Evolutionary conservation across 805 yeast genomes (phyloP).

Genomic region (Saccharomycopsis sp.): DNA sequence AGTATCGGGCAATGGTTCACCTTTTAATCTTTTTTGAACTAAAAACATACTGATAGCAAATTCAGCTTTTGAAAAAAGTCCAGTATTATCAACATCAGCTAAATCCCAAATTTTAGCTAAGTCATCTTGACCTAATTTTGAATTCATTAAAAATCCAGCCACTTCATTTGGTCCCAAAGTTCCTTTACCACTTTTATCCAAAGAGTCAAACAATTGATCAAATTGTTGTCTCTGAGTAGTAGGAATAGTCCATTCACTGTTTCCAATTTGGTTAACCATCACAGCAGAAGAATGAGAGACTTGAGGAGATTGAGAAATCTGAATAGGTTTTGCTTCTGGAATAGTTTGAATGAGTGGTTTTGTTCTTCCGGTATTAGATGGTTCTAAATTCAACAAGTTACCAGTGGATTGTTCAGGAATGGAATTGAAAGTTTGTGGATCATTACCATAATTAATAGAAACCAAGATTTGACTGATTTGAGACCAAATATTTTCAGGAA

Average conservation of each 20-base stretch:
- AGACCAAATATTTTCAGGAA: conserved; percentile 36
- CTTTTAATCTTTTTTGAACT: conserved; percentile 75
- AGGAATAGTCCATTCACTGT: conserved; percentile 50
- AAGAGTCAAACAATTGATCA: conserved; percentile 65
- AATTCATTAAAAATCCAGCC: conserved; percentile 81
- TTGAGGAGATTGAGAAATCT: background rate
- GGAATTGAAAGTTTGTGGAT: background rate
- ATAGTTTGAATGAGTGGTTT: background rate
- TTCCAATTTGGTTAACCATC: background rate
- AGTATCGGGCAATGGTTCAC: conserved; percentile 65
- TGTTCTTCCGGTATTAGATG: background rate
- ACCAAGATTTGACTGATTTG: conserved; percentile 22
- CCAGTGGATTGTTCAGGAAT: conserved; percentile 16
- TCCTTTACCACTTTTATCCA: conserved; percentile 60
- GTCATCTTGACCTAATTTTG: conserved; percentile 73
- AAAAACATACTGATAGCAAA: conserved; percentile 91
- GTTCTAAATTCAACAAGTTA: conserved; percentile 8
- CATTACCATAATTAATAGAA: conserved; percentile 9
- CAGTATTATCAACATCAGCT: conserved; percentile 80
- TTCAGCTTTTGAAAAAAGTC: conserved; percentile 68
- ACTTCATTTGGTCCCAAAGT: conserved; percentile 66
- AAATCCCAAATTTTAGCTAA: conserved; percentile 92
- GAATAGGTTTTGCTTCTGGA: conserved; percentile 1
- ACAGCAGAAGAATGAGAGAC: background rate
- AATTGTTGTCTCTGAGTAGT: conserved; percentile 65